A percentile compares a stretch with the other conserved stretches of the same genome.
These are phyloP conservation scores for Lactarius vividus DNA, from an alignment of 768 basidiomycete genomes.

Conservation along the genomic window DNA sequence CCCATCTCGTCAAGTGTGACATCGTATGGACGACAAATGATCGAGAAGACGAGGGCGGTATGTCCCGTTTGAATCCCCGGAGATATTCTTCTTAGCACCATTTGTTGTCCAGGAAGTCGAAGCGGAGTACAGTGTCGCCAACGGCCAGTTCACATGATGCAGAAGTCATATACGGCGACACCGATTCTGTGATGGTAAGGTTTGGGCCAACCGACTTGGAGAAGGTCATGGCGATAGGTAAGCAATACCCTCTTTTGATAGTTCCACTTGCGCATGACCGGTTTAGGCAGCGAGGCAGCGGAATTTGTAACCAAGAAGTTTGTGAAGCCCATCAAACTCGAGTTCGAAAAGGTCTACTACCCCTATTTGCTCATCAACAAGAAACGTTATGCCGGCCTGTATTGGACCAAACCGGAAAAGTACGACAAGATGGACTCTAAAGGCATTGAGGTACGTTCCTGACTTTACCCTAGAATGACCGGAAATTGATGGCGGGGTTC, in stretches of 20 bases:
- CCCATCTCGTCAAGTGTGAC: conserved; percentile 95
- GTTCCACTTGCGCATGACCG: conserved; percentile 13
- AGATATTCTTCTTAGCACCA: conserved; percentile 1
- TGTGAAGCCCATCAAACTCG: conserved; percentile 93
- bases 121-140: conserved; percentile 76
- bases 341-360: conserved; percentile 99
- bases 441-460: conserved; percentile 82
- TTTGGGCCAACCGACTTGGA: conserved; percentile 89
- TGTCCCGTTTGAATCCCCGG: conserved; percentile 24
- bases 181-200: conserved; percentile 98
- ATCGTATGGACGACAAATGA: conserved; percentile 98
- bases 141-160: conserved; percentile 86
- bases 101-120: conserved; percentile 69
- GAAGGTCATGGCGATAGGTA: conserved; percentile 88
- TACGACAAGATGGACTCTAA: conserved; percentile 99
- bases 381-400: conserved; percentile 96
- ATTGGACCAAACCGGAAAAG: conserved; percentile 94
- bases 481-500: not conserved
- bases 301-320: conserved; percentile 89
- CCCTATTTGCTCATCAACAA: conserved; percentile 98
- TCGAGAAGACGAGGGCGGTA: conserved; percentile 91
- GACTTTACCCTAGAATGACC: not conserved
- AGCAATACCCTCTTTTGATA: conserved; percentile 28
- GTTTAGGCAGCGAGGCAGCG: conserved; percentile 85
- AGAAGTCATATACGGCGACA: conserved; percentile 96